Evolutionary conservation across 73 alveolate genomes (phyloP).

Genomic region (Paramecium primaurelia): DNA sequence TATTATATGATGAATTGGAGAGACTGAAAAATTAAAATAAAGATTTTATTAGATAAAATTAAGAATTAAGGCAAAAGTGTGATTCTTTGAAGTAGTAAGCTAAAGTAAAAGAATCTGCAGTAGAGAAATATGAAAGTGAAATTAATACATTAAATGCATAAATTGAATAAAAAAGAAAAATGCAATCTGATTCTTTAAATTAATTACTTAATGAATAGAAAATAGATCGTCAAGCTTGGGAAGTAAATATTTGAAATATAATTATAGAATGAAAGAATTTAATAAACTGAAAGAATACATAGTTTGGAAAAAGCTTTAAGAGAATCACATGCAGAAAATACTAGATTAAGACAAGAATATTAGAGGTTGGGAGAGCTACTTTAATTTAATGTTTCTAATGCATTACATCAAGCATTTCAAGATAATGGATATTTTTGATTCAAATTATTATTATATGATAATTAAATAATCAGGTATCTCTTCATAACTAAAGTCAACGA

Average conservation of each 20-base stretch:
- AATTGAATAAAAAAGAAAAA: constrained; percentile 51
- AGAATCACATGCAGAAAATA: constrained; percentile 53
- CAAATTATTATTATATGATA: background rate
- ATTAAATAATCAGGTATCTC: background rate
- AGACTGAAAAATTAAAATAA: constrained; percentile 48
- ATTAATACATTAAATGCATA: constrained; percentile 48
- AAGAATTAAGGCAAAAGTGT: constrained; percentile 30
- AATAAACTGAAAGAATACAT: constrained; percentile 8
- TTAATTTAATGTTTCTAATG: constrained; percentile 55
- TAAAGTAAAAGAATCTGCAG: constrained; percentile 46
- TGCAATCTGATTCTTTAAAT: constrained; percentile 28
- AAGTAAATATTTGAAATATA: background rate
- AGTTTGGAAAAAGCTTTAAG: constrained; percentile 41
- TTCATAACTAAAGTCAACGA: background rate
- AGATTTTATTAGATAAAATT: constrained; percentile 47
- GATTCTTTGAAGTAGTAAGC: constrained; percentile 44
- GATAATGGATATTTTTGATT: constrained; percentile 57
- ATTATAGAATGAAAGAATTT: constrained; percentile 39
- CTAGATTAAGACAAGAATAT: constrained; percentile 55
- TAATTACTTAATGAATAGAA: constrained; percentile 39
- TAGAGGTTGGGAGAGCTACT: constrained; percentile 49
- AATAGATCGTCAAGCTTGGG: constrained; percentile 49
- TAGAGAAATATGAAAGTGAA: constrained; percentile 55
- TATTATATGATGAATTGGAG: constrained; percentile 53
- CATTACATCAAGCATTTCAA: constrained; percentile 53